A percentile compares a stretch with the other conserved stretches of the same genome.
These are phyloP conservation scores for Monoraphidium neglectum DNA, from an alignment of 139 green algal genomes.

Conservation along the genomic window DNA sequence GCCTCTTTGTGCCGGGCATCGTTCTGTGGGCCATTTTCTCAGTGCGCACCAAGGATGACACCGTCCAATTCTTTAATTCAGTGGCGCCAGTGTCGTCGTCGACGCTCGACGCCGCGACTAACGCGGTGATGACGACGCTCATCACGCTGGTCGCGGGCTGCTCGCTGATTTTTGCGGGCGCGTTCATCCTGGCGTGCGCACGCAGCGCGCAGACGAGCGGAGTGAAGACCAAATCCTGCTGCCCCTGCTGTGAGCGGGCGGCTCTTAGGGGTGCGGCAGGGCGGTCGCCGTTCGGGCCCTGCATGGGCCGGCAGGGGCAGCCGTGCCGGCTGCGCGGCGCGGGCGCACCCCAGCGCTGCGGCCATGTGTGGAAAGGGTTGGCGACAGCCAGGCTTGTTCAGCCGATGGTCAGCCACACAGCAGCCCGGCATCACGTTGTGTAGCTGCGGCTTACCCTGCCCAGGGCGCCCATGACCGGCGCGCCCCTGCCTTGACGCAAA, in stretches of 20 bases:
- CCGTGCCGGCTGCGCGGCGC: neutral
- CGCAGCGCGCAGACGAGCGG: conserved; percentile 7
- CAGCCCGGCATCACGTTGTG: no score
- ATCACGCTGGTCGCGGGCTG: conserved; percentile 19
- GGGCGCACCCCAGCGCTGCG: no score
- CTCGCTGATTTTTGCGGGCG: conserved; percentile 21
- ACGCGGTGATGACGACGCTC: conserved; percentile 19
- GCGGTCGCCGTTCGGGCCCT: neutral
- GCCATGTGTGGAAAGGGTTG: no score
- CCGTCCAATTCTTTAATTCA: conserved; percentile 12
- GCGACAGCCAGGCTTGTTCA: no score
- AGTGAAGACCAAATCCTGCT: neutral
- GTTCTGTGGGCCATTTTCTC: conserved; percentile 27
- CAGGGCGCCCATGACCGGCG: neutral
- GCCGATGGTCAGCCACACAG: no score
- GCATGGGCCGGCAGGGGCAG: neutral
- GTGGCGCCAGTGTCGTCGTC: conserved; percentile 11
- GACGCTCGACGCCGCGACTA: conserved; percentile 24
- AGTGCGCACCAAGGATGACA: conserved; percentile 24
- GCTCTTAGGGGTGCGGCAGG: neutral
- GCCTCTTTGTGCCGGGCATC: conserved; percentile 26
- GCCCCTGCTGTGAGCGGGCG: conserved; percentile 23
- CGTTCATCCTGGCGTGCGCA: conserved; percentile 22
- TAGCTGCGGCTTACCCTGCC: no score
- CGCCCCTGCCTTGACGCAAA: neutral